A percentile compares a stretch with the other conserved stretches of the same genome.
These are phyloP conservation scores for Phellopilus nigrolimitatus DNA, from an alignment of 1,284 basidiomycete genomes.

Conservation along the genomic window DNA sequence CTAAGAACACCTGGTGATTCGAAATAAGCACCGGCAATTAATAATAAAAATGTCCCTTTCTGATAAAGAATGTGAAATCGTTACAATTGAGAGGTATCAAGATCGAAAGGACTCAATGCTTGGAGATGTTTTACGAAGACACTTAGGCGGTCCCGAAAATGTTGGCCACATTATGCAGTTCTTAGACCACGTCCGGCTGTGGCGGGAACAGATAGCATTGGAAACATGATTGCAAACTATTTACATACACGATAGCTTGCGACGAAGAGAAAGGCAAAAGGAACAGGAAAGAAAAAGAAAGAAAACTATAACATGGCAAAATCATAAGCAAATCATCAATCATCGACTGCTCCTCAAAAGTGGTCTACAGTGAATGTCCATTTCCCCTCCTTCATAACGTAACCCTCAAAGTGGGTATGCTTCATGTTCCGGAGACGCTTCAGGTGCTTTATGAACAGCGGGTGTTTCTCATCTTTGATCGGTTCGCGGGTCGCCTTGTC, in stretches of 20 bases:
- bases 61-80: no score
- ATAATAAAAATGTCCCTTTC: no score
- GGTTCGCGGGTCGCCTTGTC: conserved; percentile 92
- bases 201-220: no score
- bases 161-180: no score
- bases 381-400: conserved; percentile 75
- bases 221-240: background rate
- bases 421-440: conserved; percentile 83
- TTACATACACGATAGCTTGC: background rate
- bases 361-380: conserved; percentile 96
- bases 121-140: no score
- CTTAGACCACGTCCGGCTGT: no score
- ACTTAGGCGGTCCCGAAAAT: no score
- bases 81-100: no score
- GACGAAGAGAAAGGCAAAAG: no score
- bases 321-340: background rate
- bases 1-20: no score
- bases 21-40: no score
- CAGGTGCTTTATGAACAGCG: conserved; percentile 71
- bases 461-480: conserved; percentile 79
- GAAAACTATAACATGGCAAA: background rate
- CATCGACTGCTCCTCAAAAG: conserved; percentile 48
- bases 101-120: no score
- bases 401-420: conserved; percentile 82
- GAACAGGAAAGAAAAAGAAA: background rate